These are phyloP conservation scores for Polygonum maritimum DNA, from an alignment of 148 eudicot species.

Conservation along the genomic window DNA sequence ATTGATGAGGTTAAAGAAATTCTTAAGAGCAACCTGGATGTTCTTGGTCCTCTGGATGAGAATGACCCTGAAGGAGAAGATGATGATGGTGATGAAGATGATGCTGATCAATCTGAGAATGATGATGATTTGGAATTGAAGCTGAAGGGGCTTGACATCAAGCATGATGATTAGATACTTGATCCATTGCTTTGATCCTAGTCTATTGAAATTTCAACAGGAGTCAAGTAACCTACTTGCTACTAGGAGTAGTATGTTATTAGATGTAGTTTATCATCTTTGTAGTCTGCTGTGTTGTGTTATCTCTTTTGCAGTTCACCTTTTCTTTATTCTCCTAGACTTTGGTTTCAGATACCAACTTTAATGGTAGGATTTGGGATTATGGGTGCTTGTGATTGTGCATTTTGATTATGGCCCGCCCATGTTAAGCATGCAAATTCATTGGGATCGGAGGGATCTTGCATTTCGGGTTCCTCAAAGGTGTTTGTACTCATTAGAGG, in stretches of 20 bases:
- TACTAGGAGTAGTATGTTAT: neutral
- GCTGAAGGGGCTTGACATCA: slow-evolving; percentile 43
- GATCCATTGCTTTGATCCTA: neutral
- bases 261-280: neutral
- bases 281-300: neutral
- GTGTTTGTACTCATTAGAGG: slow-evolving; percentile 76
- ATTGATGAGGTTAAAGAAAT: slow-evolving; percentile 40
- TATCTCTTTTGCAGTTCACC: neutral
- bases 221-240: neutral
- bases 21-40: slow-evolving; percentile 30
- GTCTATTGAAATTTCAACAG: neutral
- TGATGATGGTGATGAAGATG: slow-evolving; percentile 20
- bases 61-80: slow-evolving; percentile 57
- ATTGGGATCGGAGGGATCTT: neutral
- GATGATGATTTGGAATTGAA: slow-evolving; percentile 35
- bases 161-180: slow-evolving; percentile 24
- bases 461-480: slow-evolving; percentile 66
- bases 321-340: neutral
- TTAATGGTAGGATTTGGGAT: neutral
- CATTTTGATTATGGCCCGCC: neutral
- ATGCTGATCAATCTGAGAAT: slow-evolving; percentile 19
- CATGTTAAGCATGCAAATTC: neutral
- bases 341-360: neutral
- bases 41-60: slow-evolving; percentile 55
- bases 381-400: slow-evolving; percentile 37